Evolutionary conservation across 202 grass and related monocot genomes (phyloP).

Genomic region (Saccharum hybrid): DNA sequence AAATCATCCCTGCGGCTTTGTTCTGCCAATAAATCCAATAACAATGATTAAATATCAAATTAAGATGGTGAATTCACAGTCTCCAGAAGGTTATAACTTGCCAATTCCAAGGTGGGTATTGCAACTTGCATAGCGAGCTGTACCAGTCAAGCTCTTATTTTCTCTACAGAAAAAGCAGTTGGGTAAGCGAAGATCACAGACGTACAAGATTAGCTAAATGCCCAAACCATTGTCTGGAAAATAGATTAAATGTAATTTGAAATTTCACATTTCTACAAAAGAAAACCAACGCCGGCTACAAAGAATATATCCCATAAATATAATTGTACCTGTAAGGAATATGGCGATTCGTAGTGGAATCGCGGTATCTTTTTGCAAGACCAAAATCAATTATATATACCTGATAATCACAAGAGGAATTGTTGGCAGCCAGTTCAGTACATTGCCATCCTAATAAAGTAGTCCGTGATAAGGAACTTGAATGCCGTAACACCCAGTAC

Average conservation of each 20-base stretch:
- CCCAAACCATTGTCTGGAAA: conserved; percentile 5
- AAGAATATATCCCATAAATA: conserved; percentile 33
- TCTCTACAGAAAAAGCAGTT: conserved; percentile 62
- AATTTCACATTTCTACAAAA: conserved; percentile 21
- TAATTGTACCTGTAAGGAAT: conserved; percentile 75
- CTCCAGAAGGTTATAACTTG: conserved; percentile 45
- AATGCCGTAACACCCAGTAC: conserved; percentile 43
- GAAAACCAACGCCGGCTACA: conserved; percentile 8
- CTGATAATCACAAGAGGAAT: conserved; percentile 53
- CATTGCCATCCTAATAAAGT: neutral
- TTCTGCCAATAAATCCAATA: conserved; percentile 62
- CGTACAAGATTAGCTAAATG: neutral
- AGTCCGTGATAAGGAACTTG: neutral
- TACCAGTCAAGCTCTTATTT: conserved; percentile 87
- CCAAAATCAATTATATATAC: conserved; percentile 99
- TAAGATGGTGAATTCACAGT: neutral
- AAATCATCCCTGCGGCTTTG: conserved; percentile 98
- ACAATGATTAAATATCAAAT: conserved; percentile 14
- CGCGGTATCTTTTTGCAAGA: conserved; percentile 96
- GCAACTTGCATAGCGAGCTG: conserved; percentile 85
- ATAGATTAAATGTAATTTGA: conserved; percentile 19
- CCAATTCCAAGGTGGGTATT: conserved; percentile 87
- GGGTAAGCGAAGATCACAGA: conserved; percentile 27
- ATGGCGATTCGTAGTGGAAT: conserved; percentile 87
- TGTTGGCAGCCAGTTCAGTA: conserved; percentile 21